Evolutionary conservation across 78 protist species (phyloP).

Genomic region (Dictyostelium discoideum): DNA sequence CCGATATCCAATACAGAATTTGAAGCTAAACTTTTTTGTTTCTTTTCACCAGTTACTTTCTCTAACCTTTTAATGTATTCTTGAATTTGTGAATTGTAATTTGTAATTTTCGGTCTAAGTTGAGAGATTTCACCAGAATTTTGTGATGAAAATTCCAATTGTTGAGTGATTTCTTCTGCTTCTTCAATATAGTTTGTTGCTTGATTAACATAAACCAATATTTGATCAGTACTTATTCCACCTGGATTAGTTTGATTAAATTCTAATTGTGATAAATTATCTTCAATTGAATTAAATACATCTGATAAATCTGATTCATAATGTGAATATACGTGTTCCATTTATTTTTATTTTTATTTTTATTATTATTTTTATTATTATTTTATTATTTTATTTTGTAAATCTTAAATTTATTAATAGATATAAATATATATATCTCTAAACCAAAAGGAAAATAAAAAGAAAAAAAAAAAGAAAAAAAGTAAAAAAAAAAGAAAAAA

Average conservation of each 20-base stretch:
- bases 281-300: background rate
- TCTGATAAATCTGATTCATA: slow-evolving; percentile 61
- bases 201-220: slow-evolving; percentile 16
- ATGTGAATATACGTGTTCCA: slow-evolving; percentile 49
- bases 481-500: no score
- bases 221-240: slow-evolving; percentile 16
- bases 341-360: background rate
- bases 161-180: slow-evolving; percentile 54
- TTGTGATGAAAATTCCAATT: slow-evolving; percentile 73
- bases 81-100: background rate
- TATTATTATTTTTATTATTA: no score
- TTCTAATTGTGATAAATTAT: background rate
- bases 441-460: no score
- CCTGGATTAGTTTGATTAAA: background rate
- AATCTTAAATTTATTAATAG: background rate
- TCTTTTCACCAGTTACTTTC: background rate
- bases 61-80: background rate
- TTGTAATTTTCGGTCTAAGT: slow-evolving; percentile 41
- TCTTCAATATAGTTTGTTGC: slow-evolving; percentile 41
- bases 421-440: background rate
- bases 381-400: background rate
- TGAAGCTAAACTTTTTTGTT: background rate
- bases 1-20: background rate
- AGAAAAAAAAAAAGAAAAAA: no score
- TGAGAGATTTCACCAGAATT: slow-evolving; percentile 42